Evolutionary conservation across 2,329 filamentous ascomycete genomes (phyloP), one percentile per base, ranked within the genome.

Genomic region (Bimuria novae-zelandiae): DNA sequence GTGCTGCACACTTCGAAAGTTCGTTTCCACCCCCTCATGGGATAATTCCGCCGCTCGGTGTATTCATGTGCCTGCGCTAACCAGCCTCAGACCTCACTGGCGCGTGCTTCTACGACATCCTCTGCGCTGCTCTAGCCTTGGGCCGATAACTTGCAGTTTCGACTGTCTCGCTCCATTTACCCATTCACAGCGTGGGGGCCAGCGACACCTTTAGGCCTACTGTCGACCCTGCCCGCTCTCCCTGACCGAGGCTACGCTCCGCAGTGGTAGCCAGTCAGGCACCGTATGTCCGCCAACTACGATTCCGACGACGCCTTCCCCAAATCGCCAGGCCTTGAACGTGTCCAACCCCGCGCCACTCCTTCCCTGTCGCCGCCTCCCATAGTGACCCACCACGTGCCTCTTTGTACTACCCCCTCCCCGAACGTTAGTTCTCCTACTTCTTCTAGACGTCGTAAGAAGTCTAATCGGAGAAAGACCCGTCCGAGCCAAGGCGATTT

Each of bases 401-500:
- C 61, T n/a, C 57, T 65, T 19, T 56, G 45, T 30, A 51, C 64
- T 29, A 51, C 51, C 30, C 22, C 51, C 30, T 22, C 55, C 49
- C 64, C 66, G 56, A 65, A 59, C 77, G 59, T 75, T 74, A 62
- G 70, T 79, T 51, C 73, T 75, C 63, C 67, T 14, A n/a, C 12
- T 72, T 67, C 73, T 76, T 66, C 73, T 62, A 69, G 73, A 71
- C 78, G 77, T 69, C 79, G 78, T 67, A 70, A 70, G 52, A 64
- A 59, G 54, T 75, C 78, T 79, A 81, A 80, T 78, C 62, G 60
- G 59, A 77, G 69, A 64, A 84, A 84, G 81, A 75, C 80, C 56
- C 78, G 74, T 60, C 77, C 82, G 36, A 84, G 77, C 63, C 82
- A 83, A 68, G 84, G 82, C 63, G 85, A 89, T 80, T 83, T 80